These are phyloP conservation scores for Grosmannia clavigera DNA, from an alignment of 2,329 filamentous ascomycete species.

Conservation along the genomic window DNA sequence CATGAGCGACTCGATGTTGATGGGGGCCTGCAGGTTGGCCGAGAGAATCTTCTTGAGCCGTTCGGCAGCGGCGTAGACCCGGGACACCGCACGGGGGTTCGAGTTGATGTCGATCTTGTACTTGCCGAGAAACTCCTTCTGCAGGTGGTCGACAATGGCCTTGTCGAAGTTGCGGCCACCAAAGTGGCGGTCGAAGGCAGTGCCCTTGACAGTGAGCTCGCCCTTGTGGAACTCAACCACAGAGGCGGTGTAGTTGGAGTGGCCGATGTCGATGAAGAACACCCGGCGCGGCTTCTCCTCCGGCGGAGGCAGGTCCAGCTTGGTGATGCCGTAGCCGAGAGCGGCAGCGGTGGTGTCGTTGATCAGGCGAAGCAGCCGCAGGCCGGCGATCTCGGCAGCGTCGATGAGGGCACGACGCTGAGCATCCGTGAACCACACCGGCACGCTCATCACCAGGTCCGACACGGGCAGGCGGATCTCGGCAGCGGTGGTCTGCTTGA, in stretches of 20 bases:
- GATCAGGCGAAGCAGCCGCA: constrained; percentile 87
- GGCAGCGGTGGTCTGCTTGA: constrained; percentile 73
- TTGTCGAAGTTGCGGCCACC: constrained; percentile 96
- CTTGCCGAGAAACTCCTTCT: constrained; percentile 91
- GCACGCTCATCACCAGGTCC: constrained; percentile 88
- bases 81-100: constrained; percentile 80
- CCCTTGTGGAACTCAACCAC: constrained; percentile 97
- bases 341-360: constrained; percentile 97
- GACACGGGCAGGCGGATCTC: constrained; percentile 87
- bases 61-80: constrained; percentile 79
- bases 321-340: constrained; percentile 94
- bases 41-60: constrained; percentile 98
- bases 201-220: constrained; percentile 86
- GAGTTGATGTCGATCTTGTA: constrained; percentile 92
- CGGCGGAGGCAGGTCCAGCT: constrained; percentile 74
- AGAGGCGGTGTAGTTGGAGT: constrained; percentile 90
- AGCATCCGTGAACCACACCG: constrained; percentile 91
- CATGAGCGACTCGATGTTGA: constrained; percentile 98
- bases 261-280: constrained; percentile 85
- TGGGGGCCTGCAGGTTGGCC: constrained; percentile 79
- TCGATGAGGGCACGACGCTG: constrained; percentile 85
- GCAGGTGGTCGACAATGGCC: constrained; percentile 87
- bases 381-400: constrained; percentile 81
- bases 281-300: constrained; percentile 91
- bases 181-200: constrained; percentile 88